Base-by-base conservation (phyloP, 805 yeast species). In the Ogataea thermomethanolica region DNA sequence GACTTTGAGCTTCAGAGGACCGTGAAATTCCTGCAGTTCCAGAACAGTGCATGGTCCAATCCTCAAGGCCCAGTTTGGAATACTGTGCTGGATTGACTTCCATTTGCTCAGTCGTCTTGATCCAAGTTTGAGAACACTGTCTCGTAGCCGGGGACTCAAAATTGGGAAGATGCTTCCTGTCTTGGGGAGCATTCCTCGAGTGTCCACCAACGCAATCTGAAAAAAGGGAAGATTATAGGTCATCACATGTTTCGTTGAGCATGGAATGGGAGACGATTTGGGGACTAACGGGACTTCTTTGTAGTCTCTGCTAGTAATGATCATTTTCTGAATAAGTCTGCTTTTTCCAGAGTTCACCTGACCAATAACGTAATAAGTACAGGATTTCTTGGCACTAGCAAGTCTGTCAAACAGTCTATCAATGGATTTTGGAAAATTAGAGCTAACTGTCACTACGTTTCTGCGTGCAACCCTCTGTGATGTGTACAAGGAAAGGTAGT, bases 331-430 rank as follows among this genome's bases (percentile, higher is more conserved):
- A 7, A 50, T 40, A 11, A 61, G 33, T 4, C 46, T 32, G 8
- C 64, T 42, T 33, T 61, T 61, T 13, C 65, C 65, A 1, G 59
- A 32, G 33, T 61, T 59, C 2, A 56, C 33, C 30, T 57, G 59
- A 2, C 65, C 65, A 11, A 61, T 45, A 3, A 59, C 46, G 40
- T 49, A 61, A 15, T 35, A 48, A 3, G 41, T 29, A 8, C 27
- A 13, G 15, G 36, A 20, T 22, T 33, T 17, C 4, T 28, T 28
- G 7, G 26, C 2, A 4, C 15, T 17, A 2, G 29, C 30, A 8
- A 47, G 34, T 6, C 12, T 9, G 2, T 38, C 39, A 23, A 47
- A 41, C n/a, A 47, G 30, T 8, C 15, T 12, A 7, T 13, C 33
- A 7, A 41, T 29, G 10, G 44, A 24, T 8, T 33, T 23, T 21